Percentiles rank a stretch among this genome's conserved stretches.
Evolutionary conservation across 495 filamentous ascomycete species (phyloP).

Genomic region (Hypoxylon rickii): DNA sequence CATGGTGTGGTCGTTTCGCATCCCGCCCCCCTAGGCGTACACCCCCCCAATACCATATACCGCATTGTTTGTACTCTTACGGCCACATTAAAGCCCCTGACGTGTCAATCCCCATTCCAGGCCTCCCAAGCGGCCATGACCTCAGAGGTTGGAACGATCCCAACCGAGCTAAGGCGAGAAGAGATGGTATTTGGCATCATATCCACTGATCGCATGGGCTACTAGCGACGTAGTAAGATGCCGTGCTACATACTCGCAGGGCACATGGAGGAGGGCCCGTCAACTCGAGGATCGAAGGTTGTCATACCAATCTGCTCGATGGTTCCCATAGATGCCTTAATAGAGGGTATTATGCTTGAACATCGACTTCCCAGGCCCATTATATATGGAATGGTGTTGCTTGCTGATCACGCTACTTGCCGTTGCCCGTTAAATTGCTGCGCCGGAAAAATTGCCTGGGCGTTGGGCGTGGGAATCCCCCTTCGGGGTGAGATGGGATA

Average conservation of each 20-base stretch:
- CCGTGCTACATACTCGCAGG: slow-evolving; percentile 32
- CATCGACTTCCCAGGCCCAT: too few relatives aligned
- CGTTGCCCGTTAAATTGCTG: slow-evolving; percentile 12
- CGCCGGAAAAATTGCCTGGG: slow-evolving; percentile 1
- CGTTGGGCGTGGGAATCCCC: background rate
- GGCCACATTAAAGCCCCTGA: slow-evolving; percentile 33
- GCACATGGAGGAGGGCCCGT: slow-evolving; percentile 17
- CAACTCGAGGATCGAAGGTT: slow-evolving; percentile 18
- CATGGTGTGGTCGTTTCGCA: slow-evolving; percentile 36
- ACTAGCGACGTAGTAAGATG: slow-evolving; percentile 32
- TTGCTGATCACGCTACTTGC: slow-evolving; percentile 9
- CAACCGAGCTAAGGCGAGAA: slow-evolving; percentile 32
- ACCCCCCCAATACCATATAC: slow-evolving; percentile 25
- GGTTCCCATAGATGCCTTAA: slow-evolving; percentile 9
- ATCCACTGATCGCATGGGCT: slow-evolving; percentile 25
- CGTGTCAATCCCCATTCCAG: slow-evolving; percentile 33
- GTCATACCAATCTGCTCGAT: slow-evolving; percentile 12
- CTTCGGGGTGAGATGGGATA: slow-evolving; percentile 11
- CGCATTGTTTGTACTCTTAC: slow-evolving; percentile 27
- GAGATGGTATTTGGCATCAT: slow-evolving; percentile 30
- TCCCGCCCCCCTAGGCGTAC: slow-evolving; percentile 32
- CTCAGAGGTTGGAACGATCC: slow-evolving; percentile 33
- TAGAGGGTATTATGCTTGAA: slow-evolving; percentile 11
- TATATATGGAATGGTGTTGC: too few relatives aligned
- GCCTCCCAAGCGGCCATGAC: slow-evolving; percentile 25